Percentiles rank a stretch among this genome's conserved stretches.
phyloP scores from a whole-genome alignment of 768 basidiomycete genomes.

The Lactifluus echinatus region DNA sequence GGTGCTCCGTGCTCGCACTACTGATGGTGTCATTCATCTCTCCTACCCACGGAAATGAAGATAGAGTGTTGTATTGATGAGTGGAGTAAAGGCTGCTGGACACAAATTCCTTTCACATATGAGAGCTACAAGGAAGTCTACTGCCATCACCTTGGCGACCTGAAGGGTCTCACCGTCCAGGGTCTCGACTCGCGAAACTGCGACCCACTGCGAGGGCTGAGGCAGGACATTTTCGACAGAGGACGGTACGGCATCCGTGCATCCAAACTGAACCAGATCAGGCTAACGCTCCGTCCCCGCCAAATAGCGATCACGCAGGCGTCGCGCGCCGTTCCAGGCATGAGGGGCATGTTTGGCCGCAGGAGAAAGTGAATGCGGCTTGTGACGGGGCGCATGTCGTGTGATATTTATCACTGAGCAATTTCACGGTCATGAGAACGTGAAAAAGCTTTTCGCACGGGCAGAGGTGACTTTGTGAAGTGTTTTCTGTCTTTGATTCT shows the following conservation, averaged over 20 bases:
- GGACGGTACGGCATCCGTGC: slow-evolving; percentile 4
- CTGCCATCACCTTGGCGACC: not conserved
- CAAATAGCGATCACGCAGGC: slow-evolving; percentile 8
- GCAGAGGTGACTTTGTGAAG: not conserved
- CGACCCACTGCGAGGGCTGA: slow-evolving; percentile 7
- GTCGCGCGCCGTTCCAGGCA: not conserved
- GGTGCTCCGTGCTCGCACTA: no score
- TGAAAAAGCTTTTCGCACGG: not conserved
- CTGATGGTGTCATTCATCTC: not conserved
- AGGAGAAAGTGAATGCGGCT: slow-evolving; percentile 4
- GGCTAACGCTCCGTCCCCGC: not conserved
- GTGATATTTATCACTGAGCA: not conserved
- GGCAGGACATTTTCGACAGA: not conserved
- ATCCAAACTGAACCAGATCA: not conserved
- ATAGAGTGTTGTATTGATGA: slow-evolving; percentile 14
- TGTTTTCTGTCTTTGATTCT: not conserved
- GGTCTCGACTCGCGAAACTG: not conserved
- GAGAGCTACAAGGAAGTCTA: slow-evolving; percentile 11
- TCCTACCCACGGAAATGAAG: not conserved
- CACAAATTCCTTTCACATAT: slow-evolving; percentile 5
- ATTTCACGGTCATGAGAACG: not conserved
- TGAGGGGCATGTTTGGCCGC: not conserved
- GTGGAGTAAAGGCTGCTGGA: slow-evolving; percentile 7
- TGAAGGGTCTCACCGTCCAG: slow-evolving; percentile 5
- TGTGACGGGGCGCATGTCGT: not conserved